Base-by-base conservation (phyloP, 257 asterid genomes). In the Solanum chiquidenum region DNA sequence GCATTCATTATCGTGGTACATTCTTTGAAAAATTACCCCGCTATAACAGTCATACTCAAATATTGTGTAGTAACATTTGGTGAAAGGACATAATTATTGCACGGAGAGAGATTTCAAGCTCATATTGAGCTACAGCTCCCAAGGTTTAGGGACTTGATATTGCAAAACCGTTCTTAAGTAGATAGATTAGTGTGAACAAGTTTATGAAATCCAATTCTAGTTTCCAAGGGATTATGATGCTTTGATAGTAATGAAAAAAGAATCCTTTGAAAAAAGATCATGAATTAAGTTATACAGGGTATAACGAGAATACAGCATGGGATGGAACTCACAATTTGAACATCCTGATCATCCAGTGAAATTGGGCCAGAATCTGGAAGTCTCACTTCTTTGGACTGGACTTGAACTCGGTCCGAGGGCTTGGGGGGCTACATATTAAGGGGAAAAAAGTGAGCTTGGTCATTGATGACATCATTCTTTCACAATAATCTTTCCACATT, bases 341-440 rank as follows among this genome's bases (percentile, higher is more conserved):
- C 95, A 91, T 96, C 99, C 91, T 94, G 98, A 69, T 96, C 98
- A 83, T 95, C 98, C n/a, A 96, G 98, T 18, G 98, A 87, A 84
- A 95, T 93, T 55, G 95, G 92, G 55, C 91, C 93, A 88, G 94
- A 88, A 93, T 94, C 96, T 18, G 96, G 98, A 88, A 95, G 93
- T 85, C 98, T 93, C 88, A 93, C 98, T 94, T 94, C 94, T 90
- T 93, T 94, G 58, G 93, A 94, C 93, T 96, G 98, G 83, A 94
- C 96, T 90, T 96, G 94, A 82, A 94, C 95, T 90, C 96, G 93
- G 91, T 96, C 99, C 4, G 99, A 92, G 27, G 94, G 92, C 87
- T 92, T 96, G 31, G 99, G 98, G 87, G 95, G 93, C 99, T 95
- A 87, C 49, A 90, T 62, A 88, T 83, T 62, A 7, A 69, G 80